A percentile compares a stretch with the other conserved stretches of the same genome.
phyloP scores from a whole-genome alignment of 192 early-diverging fungal species.

The Allomyces macrogynus region DNA sequence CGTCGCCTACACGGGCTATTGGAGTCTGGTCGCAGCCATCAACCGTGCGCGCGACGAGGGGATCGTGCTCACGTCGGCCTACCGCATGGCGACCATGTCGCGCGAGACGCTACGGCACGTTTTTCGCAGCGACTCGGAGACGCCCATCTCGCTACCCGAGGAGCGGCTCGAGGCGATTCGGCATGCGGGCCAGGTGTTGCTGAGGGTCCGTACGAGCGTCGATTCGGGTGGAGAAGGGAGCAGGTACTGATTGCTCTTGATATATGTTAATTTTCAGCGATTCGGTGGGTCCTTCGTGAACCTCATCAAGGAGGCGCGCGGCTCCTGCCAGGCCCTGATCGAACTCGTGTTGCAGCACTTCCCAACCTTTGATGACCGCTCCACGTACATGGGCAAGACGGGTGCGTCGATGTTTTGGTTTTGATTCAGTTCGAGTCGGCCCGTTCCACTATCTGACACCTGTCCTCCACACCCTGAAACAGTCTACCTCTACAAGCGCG shows the following conservation, averaged over 20 bases:
- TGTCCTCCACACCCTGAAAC: neutral
- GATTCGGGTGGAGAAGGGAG: neutral
- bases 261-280: conserved; percentile 12
- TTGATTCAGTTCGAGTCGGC: too few species aligned
- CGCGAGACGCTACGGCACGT: conserved; percentile 23
- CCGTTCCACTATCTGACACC: too few species aligned
- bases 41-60: conserved; percentile 30
- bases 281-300: conserved; percentile 43
- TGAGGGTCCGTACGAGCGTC: conserved; percentile 12
- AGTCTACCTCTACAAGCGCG: conserved; percentile 55
- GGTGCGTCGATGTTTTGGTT: conserved; percentile 9
- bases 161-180: conserved; percentile 39
- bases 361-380: conserved; percentile 42
- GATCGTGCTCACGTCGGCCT: conserved; percentile 35
- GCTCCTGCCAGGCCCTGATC: conserved; percentile 34
- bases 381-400: conserved; percentile 27
- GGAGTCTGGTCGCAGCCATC: conserved; percentile 59
- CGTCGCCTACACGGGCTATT: conserved; percentile 49
- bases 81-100: conserved; percentile 20
- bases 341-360: conserved; percentile 35
- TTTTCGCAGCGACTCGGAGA: conserved; percentile 41
- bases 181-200: conserved; percentile 47
- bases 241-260: neutral
- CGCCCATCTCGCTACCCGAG: conserved; percentile 34
- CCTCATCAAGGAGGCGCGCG: conserved; percentile 22